Evolutionary conservation across 2,329 filamentous ascomycete genomes (phyloP).

Genomic region (Penicillium sumatraense): DNA sequence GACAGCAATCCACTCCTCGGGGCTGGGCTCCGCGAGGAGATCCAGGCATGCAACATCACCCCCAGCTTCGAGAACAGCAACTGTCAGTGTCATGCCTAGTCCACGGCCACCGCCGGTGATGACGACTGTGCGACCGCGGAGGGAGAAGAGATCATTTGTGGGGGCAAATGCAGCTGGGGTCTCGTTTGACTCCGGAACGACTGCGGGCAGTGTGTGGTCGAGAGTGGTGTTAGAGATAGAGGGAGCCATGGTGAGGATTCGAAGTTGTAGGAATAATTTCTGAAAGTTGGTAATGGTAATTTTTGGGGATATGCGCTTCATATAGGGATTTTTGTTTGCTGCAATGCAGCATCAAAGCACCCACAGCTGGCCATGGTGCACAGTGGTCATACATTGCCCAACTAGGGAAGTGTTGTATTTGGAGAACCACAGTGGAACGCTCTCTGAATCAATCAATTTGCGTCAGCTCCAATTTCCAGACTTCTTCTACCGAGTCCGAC

Average conservation of each 20-base stretch:
- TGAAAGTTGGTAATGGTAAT: background rate
- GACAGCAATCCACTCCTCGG: conserved; percentile 49
- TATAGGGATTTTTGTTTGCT: conserved; percentile 5
- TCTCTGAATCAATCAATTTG: background rate
- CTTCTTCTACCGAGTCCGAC: conserved; percentile 5
- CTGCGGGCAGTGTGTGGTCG: conserved; percentile 23
- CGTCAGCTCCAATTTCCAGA: conserved; percentile 5
- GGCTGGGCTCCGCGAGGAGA: conserved; percentile 39
- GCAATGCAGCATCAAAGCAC: background rate
- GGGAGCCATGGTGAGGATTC: conserved; percentile 24
- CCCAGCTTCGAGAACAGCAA: conserved; percentile 55
- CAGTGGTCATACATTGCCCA: conserved; percentile 23
- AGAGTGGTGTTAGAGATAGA: conserved; percentile 19
- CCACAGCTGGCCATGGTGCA: background rate
- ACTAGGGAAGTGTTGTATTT: conserved; percentile 19
- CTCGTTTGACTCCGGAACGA: conserved; percentile 36
- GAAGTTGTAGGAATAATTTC: background rate
- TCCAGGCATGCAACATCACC: conserved; percentile 57
- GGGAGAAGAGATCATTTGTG: conserved; percentile 49
- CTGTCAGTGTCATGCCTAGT: conserved; percentile 56
- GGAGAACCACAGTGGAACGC: conserved; percentile 17
- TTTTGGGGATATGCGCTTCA: conserved; percentile 5
- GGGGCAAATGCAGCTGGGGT: conserved; percentile 32
- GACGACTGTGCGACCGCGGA: conserved; percentile 44
- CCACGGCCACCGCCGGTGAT: conserved; percentile 59